Conservation (phyloP, 2,329 filamentous ascomycete genomes). For the Thermothelomyces thermophilus region DNA sequence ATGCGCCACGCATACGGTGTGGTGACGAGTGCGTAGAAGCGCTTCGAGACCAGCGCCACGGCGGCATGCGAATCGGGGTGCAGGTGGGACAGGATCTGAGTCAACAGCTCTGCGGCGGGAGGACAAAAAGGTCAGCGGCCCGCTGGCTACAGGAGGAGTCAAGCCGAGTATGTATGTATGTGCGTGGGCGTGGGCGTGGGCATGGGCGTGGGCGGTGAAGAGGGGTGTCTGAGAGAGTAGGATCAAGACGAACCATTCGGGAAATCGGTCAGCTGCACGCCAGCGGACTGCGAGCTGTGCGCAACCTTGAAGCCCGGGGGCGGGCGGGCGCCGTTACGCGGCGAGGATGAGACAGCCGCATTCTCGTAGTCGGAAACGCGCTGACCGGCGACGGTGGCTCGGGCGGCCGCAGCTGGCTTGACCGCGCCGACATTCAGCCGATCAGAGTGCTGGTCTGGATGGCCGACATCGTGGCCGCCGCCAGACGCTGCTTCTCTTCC, state of each 20-base stretch:
- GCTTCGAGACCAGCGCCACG: conserved; percentile 78
- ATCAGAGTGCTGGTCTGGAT: conserved; percentile 45
- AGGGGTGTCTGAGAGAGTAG: not conserved
- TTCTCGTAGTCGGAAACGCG: conserved; percentile 57
- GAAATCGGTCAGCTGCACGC: conserved; percentile 50
- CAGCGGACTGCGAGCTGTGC: conserved; percentile 36
- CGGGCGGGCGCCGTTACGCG: conserved; percentile 42
- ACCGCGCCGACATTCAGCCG: conserved; percentile 42
- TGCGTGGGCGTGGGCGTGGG: too few species aligned
- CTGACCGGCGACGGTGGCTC: conserved; percentile 38
- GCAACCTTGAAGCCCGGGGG: conserved; percentile 50
- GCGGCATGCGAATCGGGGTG: conserved; percentile 76
- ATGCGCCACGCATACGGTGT: conserved; percentile 91
- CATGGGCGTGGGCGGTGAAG: too few species aligned
- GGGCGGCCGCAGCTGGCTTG: conserved; percentile 26
- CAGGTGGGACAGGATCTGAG: conserved; percentile 83
- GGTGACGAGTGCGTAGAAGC: conserved; percentile 80
- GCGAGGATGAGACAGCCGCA: conserved; percentile 43
- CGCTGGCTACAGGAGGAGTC: not conserved
- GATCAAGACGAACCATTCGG: conserved; percentile 65
- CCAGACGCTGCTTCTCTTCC: conserved; percentile 20
- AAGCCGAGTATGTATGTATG: not conserved
- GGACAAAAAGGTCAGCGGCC: conserved; percentile 18
- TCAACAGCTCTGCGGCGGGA: conserved; percentile 71
- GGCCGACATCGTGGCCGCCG: conserved; percentile 35